Evolutionary conservation across 768 basidiomycete species (phyloP).

Genomic region (Tulasnella sp.): DNA sequence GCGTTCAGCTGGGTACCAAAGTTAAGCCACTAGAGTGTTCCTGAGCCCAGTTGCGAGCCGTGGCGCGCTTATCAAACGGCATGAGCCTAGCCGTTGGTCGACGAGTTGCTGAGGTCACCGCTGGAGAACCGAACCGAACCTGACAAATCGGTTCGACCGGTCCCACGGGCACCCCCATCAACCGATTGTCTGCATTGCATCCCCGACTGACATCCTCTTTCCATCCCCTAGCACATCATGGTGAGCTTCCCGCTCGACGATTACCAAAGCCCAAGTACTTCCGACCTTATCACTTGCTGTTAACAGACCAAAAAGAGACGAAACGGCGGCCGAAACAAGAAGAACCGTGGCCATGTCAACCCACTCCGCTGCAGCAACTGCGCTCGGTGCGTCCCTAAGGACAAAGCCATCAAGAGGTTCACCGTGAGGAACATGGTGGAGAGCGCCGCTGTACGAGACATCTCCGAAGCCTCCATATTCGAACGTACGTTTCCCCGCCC

Average conservation of each 20-base stretch:
- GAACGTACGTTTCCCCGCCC: slow-evolving; percentile 59
- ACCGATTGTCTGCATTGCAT: slow-evolving; percentile 10
- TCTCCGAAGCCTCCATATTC: slow-evolving; percentile 95
- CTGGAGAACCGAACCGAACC: not conserved
- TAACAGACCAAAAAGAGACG: slow-evolving; percentile 97
- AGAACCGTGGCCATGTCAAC: slow-evolving; percentile 93
- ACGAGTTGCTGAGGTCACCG: not conserved
- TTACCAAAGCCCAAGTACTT: not conserved
- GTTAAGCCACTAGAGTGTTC: not conserved
- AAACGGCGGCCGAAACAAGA: slow-evolving; percentile 99
- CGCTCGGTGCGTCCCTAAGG: slow-evolving; percentile 96
- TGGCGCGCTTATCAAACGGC: not conserved
- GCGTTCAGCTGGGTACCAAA: not conserved
- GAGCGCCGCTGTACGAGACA: slow-evolving; percentile 96
- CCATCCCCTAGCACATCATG: slow-evolving; percentile 19
- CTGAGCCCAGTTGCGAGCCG: not conserved
- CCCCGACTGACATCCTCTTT: not conserved
- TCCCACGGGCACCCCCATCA: slow-evolving; percentile 19
- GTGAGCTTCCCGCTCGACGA: not conserved
- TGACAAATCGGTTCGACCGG: not conserved
- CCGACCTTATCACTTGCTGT: not conserved
- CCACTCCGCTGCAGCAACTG: slow-evolving; percentile 99
- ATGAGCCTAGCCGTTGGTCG: not conserved
- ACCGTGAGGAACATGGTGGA: slow-evolving; percentile 99
- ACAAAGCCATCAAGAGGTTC: slow-evolving; percentile 99